Evolutionary conservation across 192 early-diverging fungal genomes (phyloP).

Genomic region (Podila epicladia): DNA sequence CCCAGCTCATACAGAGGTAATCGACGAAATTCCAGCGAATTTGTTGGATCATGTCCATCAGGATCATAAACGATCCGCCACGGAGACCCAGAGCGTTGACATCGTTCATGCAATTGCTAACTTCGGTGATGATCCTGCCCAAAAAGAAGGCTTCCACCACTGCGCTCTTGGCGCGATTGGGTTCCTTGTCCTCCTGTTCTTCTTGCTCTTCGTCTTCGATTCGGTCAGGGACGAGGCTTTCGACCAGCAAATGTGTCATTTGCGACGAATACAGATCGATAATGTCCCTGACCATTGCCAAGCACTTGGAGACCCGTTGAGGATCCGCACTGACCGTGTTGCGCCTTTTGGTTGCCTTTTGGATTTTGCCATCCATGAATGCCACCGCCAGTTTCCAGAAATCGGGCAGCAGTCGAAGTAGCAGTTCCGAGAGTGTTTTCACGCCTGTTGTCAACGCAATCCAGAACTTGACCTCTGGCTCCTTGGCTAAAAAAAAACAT

Average conservation of each 20-base stretch:
- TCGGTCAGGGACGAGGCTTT: conserved; percentile 51
- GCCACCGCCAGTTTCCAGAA: conserved; percentile 93
- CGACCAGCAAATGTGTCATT: conserved; percentile 62
- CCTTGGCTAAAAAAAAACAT: conserved; percentile 57
- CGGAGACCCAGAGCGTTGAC: conserved; percentile 78
- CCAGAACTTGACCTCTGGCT: conserved; percentile 76
- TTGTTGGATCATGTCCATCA: conserved; percentile 76
- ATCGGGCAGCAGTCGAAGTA: conserved; percentile 81
- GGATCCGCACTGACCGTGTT: conserved; percentile 61
- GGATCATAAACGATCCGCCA: conserved; percentile 71
- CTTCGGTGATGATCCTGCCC: conserved; percentile 74
- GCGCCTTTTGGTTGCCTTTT: conserved; percentile 58
- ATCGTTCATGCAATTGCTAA: conserved; percentile 83
- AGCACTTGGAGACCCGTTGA: conserved; percentile 69
- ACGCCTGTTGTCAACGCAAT: conserved; percentile 73
- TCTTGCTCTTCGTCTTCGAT: not conserved
- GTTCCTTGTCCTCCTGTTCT: conserved; percentile 13
- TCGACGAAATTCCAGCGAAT: conserved; percentile 80
- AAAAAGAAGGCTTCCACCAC: conserved; percentile 79
- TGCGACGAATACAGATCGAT: conserved; percentile 68
- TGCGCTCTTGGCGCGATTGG: conserved; percentile 66
- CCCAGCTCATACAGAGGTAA: conserved; percentile 79
- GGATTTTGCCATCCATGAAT: conserved; percentile 88
- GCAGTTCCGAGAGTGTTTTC: conserved; percentile 78
- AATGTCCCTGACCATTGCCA: conserved; percentile 72